A percentile compares a stretch with the other conserved stretches of the same genome.
Conservation (phyloP, 768 basidiomycete genomes). For the Sarcodon aspratus region DNA sequence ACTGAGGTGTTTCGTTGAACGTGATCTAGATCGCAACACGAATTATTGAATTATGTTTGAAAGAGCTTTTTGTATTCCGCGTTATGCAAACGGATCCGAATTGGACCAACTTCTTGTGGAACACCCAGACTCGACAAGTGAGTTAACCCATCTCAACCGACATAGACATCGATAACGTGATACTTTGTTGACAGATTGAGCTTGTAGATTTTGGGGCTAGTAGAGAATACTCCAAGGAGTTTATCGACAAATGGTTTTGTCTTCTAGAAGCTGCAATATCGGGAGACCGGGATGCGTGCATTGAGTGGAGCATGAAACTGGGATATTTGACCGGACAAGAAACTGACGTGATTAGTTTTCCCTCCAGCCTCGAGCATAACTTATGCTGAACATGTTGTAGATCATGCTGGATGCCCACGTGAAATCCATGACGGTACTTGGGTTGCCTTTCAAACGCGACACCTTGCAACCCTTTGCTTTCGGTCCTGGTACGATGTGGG, state of each 20-base stretch:
- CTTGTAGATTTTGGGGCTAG: conserved; percentile 97
- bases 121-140: conserved; percentile 51
- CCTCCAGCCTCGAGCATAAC: background rate
- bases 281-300: conserved; percentile 56
- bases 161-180: background rate
- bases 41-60: conserved; percentile 78
- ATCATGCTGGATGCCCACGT: conserved; percentile 83
- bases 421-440: conserved; percentile 72
- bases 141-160: background rate
- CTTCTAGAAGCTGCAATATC: conserved; percentile 74
- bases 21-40: conserved; percentile 62
- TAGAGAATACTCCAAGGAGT: conserved; percentile 70
- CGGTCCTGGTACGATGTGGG: conserved; percentile 51
- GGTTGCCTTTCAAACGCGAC: conserved; percentile 65
- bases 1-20: background rate
- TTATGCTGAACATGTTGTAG: conserved; percentile 22
- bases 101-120: conserved; percentile 96
- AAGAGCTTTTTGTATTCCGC: conserved; percentile 83
- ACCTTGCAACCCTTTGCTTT: conserved; percentile 74
- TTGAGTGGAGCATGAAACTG: conserved; percentile 64
- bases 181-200: conserved; percentile 39
- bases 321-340: conserved; percentile 90
- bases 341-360: conserved; percentile 39
- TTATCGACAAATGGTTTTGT: conserved; percentile 80
- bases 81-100: conserved; percentile 99